A percentile compares a stretch with the other conserved stretches of the same genome.
Conservation (phyloP, 1,284 basidiomycete genomes). For the Papiliotrema fonsecae region DNA sequence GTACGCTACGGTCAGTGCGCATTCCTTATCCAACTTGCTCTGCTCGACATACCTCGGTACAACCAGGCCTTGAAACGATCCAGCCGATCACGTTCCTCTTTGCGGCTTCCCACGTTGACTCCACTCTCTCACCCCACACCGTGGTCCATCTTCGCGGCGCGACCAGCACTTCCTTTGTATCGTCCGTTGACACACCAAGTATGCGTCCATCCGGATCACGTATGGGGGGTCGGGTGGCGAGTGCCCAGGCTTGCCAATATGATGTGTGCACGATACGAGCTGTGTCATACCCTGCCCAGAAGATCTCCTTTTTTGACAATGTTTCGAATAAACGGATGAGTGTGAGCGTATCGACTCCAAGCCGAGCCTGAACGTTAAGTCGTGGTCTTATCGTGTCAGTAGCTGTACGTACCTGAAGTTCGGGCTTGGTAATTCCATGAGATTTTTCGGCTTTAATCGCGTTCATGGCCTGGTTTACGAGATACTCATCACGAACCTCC, state of each 20-base stretch:
- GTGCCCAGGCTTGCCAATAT: conserved; percentile 58
- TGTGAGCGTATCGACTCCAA: conserved; percentile 5
- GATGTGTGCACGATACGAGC: conserved; percentile 54
- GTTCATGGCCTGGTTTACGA: conserved; percentile 9
- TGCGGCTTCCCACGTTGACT: conserved; percentile 64
- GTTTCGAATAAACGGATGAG: conserved; percentile 15
- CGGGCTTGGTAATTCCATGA: conserved; percentile 21
- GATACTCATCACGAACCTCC: neutral
- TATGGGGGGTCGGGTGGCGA: conserved; percentile 41
- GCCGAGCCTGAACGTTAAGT: neutral
- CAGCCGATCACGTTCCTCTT: conserved; percentile 62
- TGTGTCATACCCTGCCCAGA: conserved; percentile 63
- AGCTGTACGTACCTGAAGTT: conserved; percentile 7
- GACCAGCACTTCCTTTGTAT: conserved; percentile 44
- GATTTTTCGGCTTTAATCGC: conserved; percentile 14
- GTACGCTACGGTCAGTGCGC: conserved; percentile 54
- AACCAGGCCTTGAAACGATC: conserved; percentile 65
- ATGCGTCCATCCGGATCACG: conserved; percentile 1
- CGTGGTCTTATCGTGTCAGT: too few relatives aligned
- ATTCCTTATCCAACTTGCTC: too few relatives aligned
- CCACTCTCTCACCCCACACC: conserved; percentile 59
- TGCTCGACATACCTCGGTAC: conserved; percentile 64
- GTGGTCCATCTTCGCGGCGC: conserved; percentile 73
- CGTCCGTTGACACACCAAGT: neutral
- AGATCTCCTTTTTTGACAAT: conserved; percentile 52